phyloP scores from a whole-genome alignment of 768 basidiomycete genomes.

The Mycena filopes region DNA sequence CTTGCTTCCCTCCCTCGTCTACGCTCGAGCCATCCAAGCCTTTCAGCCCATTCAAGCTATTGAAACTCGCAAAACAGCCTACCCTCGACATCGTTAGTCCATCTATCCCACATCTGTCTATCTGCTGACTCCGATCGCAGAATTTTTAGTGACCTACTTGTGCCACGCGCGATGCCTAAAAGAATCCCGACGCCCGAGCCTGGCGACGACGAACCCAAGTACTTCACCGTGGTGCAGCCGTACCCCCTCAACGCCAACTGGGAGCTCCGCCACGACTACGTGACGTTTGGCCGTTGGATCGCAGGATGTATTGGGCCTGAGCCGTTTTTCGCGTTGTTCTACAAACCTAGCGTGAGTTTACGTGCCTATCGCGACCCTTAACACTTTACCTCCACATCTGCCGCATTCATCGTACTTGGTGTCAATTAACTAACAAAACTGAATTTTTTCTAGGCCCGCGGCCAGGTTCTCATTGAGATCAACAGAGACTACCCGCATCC shows the following conservation, averaged over 20 bases:
- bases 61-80: no score
- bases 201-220: conserved; percentile 55
- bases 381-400: neutral
- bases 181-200: conserved; percentile 41
- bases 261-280: conserved; percentile 52
- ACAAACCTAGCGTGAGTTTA: conserved; percentile 56
- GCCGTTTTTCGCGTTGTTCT: conserved; percentile 54
- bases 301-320: conserved; percentile 53
- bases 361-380: no score
- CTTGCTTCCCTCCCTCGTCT: no score
- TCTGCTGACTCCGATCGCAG: no score
- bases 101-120: no score
- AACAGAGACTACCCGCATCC: conserved; percentile 48
- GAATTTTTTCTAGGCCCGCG: conserved; percentile 54
- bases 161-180: conserved; percentile 42
- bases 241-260: conserved; percentile 62
- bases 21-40: no score
- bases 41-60: no score
- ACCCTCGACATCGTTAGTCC: no score
- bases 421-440: neutral
- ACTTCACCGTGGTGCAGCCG: conserved; percentile 58
- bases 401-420: neutral
- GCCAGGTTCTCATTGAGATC: conserved; percentile 62
- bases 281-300: conserved; percentile 58
- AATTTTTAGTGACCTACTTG: no score